phyloP scores from a whole-genome alignment of 2,329 filamentous ascomycete genomes.

The Penicillium sp. region DNA sequence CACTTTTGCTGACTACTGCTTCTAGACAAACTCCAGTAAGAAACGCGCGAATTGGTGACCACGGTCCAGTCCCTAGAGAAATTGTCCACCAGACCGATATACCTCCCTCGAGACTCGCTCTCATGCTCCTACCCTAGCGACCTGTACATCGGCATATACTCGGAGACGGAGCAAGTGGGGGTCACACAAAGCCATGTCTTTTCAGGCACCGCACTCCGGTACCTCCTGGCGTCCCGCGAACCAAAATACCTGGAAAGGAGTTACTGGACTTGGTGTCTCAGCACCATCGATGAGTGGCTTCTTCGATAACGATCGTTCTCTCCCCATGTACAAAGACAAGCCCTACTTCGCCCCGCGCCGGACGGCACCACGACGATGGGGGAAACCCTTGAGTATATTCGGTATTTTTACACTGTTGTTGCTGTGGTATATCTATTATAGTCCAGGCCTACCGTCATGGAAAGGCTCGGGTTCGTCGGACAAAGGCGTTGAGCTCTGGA shows the following conservation, averaged over 20 bases:
- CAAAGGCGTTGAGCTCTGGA: conserved; percentile 47
- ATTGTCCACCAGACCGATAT: background rate
- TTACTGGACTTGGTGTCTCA: conserved; percentile 48
- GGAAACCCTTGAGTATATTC: conserved; percentile 57
- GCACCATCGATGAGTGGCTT: conserved; percentile 55
- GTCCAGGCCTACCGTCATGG: conserved; percentile 17
- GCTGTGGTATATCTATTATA: conserved; percentile 67
- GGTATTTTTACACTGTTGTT: conserved; percentile 52
- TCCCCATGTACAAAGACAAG: conserved; percentile 99
- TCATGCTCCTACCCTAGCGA: conserved; percentile 12
- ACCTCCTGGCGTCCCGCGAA: conserved; percentile 60
- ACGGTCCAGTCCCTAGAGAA: background rate
- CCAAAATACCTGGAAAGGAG: conserved; percentile 28
- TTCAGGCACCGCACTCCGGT: conserved; percentile 61
- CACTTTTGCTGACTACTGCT: background rate
- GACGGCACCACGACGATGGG: conserved; percentile 55
- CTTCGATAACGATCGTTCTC: conserved; percentile 56
- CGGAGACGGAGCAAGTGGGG: conserved; percentile 1
- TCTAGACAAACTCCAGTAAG: background rate
- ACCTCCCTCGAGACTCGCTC: background rate
- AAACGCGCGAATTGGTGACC: background rate
- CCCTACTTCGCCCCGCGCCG: conserved; percentile 55
- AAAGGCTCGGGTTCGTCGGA: conserved; percentile 25
- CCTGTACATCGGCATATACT: conserved; percentile 6
- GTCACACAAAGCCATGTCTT: conserved; percentile 40